Evolutionary conservation across 768 basidiomycete species (phyloP).

Genomic region (Tylopilus rubrobrunneus): DNA sequence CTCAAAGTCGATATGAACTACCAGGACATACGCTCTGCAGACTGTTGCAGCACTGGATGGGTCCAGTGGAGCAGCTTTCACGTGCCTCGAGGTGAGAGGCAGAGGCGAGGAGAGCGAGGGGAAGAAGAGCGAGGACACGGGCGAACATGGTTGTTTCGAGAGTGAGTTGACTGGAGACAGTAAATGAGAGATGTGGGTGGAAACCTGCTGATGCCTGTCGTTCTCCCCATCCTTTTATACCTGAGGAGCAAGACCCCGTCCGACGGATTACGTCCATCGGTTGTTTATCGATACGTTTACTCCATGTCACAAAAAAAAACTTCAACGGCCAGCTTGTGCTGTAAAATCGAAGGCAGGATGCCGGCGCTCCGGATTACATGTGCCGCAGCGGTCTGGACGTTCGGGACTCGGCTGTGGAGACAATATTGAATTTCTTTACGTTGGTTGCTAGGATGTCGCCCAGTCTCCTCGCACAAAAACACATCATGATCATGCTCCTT

Average conservation of each 20-base stretch:
- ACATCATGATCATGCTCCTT: too few relatives aligned
- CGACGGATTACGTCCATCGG: constrained; percentile 2
- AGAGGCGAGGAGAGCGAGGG: constrained; percentile 14
- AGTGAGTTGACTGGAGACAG: not conserved
- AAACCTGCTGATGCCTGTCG: not conserved
- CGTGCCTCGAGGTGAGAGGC: constrained; percentile 5
- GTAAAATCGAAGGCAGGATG: constrained; percentile 3
- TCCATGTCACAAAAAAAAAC: not conserved
- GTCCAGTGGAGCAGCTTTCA: constrained; percentile 8
- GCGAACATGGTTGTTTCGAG: constrained; percentile 12
- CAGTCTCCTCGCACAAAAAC: not conserved
- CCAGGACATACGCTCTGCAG: not conserved
- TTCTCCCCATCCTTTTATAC: constrained; percentile 7
- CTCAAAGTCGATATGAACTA: not conserved
- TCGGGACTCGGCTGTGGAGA: not conserved
- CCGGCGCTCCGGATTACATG: not conserved
- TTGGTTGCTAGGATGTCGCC: not conserved
- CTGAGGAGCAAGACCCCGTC: not conserved
- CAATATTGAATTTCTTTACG: not conserved
- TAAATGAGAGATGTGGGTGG: not conserved
- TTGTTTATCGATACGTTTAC: too few relatives aligned
- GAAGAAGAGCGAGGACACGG: constrained; percentile 15
- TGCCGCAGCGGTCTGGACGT: not conserved
- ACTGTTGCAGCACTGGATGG: constrained; percentile 9
- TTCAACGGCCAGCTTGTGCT: not conserved